These are phyloP conservation scores for Alternaria dauci DNA, from an alignment of 2,329 filamentous ascomycete genomes.

Conservation along the genomic window DNA sequence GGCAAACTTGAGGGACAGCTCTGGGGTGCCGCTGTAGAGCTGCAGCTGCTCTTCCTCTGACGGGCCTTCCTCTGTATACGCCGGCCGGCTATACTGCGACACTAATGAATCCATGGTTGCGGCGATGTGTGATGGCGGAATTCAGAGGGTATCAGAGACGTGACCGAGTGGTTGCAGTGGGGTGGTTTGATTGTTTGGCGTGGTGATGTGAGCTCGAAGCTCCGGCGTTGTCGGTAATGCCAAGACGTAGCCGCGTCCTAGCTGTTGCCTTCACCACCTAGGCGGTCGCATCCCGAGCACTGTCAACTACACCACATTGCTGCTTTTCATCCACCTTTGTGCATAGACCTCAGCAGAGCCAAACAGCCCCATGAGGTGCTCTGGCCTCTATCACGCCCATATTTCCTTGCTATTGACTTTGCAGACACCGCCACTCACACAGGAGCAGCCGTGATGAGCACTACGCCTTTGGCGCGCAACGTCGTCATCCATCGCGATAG, in stretches of 20 bases:
- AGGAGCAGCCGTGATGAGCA: neutral
- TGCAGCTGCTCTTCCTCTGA: conserved; percentile 77
- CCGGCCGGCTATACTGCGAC: conserved; percentile 85
- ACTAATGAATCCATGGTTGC: conserved; percentile 86
- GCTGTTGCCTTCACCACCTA: conserved; percentile 19
- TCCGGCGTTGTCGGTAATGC: conserved; percentile 22
- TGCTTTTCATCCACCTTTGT: neutral
- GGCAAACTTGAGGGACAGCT: conserved; percentile 90
- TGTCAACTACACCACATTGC: neutral
- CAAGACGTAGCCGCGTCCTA: conserved; percentile 21
- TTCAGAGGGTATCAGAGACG: conserved; percentile 7
- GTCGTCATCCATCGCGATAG: neutral
- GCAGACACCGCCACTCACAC: neutral
- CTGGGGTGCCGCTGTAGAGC: conserved; percentile 71
- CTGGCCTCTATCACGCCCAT: neutral
- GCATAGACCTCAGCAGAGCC: neutral
- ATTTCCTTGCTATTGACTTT: neutral
- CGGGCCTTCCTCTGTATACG: conserved; percentile 76
- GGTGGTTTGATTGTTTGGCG: conserved; percentile 27
- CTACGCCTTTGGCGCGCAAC: neutral
- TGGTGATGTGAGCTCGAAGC: conserved; percentile 28
- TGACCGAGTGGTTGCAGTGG: conserved; percentile 22
- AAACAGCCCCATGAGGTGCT: neutral
- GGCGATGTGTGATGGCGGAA: conserved; percentile 18
- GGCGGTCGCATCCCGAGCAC: neutral